A percentile compares a stretch with the other conserved stretches of the same genome.
These are phyloP conservation scores for Mallotus nudiflorus DNA, from an alignment of 345 rosid genomes.

Conservation along the genomic window DNA sequence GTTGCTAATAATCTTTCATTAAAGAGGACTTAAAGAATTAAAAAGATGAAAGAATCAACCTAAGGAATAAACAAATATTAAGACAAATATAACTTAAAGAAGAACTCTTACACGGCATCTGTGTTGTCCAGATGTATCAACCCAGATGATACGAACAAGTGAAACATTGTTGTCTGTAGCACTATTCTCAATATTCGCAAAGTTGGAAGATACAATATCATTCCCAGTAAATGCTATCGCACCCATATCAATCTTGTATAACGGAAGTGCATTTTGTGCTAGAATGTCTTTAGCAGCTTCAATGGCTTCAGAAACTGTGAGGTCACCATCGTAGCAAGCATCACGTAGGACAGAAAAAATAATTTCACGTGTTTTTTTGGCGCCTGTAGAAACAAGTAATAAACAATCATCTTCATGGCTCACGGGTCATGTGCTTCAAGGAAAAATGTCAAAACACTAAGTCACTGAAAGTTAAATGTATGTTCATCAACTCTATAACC, in stretches of 20 bases:
- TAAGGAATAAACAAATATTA: not conserved
- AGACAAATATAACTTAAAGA: not conserved
- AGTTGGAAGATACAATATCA: slow-evolving; percentile 21
- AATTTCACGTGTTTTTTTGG: slow-evolving; percentile 77
- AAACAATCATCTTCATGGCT: slow-evolving; percentile 12
- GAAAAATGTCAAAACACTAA: not conserved
- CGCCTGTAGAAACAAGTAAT: slow-evolving; percentile 47
- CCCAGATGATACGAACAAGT: slow-evolving; percentile 81
- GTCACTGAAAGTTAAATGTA: not conserved
- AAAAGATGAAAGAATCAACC: not conserved
- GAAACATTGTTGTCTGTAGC: slow-evolving; percentile 36
- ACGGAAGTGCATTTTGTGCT: slow-evolving; percentile 53
- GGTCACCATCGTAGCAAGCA: slow-evolving; percentile 71
- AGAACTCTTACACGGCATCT: slow-evolving; percentile 92
- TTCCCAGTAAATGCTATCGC: slow-evolving; percentile 28
- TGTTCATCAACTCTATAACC: not conserved
- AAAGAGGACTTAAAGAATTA: not conserved
- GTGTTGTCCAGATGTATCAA: slow-evolving; percentile 91
- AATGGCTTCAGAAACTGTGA: slow-evolving; percentile 73
- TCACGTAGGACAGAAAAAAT: slow-evolving; percentile 67
- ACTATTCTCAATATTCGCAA: slow-evolving; percentile 28
- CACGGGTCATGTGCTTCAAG: slow-evolving; percentile 1
- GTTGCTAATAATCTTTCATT: not conserved
- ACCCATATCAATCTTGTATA: slow-evolving; percentile 59
- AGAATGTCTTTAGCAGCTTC: slow-evolving; percentile 81